Conservation (phyloP, 306 rosid genomes). For the Corylus heterophylla region DNA sequence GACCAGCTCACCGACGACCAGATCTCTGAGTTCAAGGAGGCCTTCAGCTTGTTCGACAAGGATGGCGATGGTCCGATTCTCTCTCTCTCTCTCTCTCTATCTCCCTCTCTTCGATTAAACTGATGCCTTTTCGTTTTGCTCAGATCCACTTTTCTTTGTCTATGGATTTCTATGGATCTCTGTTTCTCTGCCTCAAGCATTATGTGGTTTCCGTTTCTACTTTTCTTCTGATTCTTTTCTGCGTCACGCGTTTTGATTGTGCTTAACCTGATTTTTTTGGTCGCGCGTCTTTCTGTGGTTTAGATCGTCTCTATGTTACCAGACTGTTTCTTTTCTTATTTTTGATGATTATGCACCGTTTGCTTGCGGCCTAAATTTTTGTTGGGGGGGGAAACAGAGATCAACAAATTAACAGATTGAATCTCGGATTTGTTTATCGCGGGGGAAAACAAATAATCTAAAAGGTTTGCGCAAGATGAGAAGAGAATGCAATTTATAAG, state of each 20-base stretch:
- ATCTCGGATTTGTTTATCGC: not conserved
- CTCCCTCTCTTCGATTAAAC: not conserved
- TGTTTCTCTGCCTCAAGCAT: not conserved
- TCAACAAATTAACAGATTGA: not conserved
- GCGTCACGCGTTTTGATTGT: too few species aligned
- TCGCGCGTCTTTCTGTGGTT: not conserved
- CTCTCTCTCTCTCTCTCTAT: conserved; percentile 22
- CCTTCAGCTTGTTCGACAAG: conserved; percentile 79
- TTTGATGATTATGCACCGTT: not conserved
- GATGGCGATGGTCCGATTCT: conserved; percentile 70
- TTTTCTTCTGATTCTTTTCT: not conserved
- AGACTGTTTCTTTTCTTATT: too few species aligned
- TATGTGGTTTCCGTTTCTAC: not conserved
- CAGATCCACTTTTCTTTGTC: not conserved
- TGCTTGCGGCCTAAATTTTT: not conserved
- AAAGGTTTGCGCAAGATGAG: too few species aligned
- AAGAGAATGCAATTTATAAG: too few species aligned
- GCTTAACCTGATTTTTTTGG: not conserved
- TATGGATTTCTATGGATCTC: not conserved
- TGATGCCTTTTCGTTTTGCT: not conserved
- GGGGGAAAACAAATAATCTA: not conserved
- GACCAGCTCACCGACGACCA: conserved; percentile 83
- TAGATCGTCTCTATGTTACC: not conserved
- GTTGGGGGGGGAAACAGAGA: not conserved
- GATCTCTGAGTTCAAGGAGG: conserved; percentile 89